These are phyloP conservation scores for Aureobasidium sp. DNA, from an alignment of 2,329 filamentous ascomycete species.

Conservation along the genomic window DNA sequence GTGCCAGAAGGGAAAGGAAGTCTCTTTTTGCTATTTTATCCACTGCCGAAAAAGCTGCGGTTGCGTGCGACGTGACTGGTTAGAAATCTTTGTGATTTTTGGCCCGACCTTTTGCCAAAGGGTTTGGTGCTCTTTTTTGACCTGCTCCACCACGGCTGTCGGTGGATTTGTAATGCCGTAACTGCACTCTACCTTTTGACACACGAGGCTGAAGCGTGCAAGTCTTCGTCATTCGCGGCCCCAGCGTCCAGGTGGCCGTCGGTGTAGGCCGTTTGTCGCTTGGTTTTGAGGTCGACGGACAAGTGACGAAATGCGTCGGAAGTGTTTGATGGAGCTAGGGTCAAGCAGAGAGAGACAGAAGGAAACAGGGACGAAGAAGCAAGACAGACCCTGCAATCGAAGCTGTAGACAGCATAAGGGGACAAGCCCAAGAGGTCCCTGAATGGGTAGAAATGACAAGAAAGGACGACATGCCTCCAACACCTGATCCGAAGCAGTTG, in stretches of 20 bases:
- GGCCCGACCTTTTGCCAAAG: conserved; percentile 3
- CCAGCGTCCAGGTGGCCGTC: not conserved
- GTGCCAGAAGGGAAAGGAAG: not conserved
- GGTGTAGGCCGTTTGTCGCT: conserved; percentile 7
- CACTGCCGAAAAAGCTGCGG: conserved; percentile 3
- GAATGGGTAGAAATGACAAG: not conserved
- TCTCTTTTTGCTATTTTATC: not conserved
- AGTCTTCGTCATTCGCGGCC: not conserved
- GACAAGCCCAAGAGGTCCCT: not conserved
- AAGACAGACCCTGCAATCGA: not conserved
- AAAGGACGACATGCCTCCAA: not conserved
- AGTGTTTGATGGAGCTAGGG: not conserved
- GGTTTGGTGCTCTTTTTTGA: not conserved
- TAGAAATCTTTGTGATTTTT: not conserved
- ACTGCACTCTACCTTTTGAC: not conserved
- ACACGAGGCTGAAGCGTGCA: conserved; percentile 5
- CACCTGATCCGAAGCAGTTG: not conserved
- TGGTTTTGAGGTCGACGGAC: not conserved
- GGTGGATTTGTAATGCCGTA: conserved; percentile 5
- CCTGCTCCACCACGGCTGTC: conserved; percentile 1
- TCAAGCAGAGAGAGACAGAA: not conserved
- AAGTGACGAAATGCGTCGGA: not conserved
- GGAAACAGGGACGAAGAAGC: not conserved
- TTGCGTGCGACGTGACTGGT: conserved; percentile 14
- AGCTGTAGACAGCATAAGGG: conserved; percentile 3